phyloP scores from a whole-genome alignment of 495 filamentous ascomycete genomes.

The Aspergillus hancockii region DNA sequence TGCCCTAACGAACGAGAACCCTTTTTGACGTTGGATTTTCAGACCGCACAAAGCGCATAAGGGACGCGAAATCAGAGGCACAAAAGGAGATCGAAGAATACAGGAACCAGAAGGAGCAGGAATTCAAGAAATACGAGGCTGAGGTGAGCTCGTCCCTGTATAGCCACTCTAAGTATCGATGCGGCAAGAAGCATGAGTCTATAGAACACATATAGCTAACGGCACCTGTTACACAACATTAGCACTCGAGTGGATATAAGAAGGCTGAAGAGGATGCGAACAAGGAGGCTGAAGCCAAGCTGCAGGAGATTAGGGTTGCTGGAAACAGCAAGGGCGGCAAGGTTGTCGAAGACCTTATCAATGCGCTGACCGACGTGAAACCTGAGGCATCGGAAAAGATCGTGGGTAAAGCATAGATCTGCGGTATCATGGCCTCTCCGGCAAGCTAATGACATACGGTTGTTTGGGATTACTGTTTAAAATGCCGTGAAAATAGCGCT shows the following conservation, averaged over 20 bases:
- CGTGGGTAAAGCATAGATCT: slow-evolving; percentile 36
- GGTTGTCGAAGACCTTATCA: slow-evolving; percentile 77
- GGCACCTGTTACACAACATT: background rate
- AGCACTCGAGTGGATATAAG: slow-evolving; percentile 89
- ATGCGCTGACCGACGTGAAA: slow-evolving; percentile 76
- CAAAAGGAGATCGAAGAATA: slow-evolving; percentile 99
- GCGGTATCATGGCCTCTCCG: slow-evolving; percentile 14
- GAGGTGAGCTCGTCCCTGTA: slow-evolving; percentile 59
- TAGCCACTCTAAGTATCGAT: background rate
- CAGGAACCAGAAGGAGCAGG: slow-evolving; percentile 82
- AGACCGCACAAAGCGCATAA: slow-evolving; percentile 97
- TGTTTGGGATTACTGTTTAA: slow-evolving; percentile 20
- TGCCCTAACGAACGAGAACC: background rate
- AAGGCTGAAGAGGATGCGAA: slow-evolving; percentile 82
- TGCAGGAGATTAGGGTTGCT: slow-evolving; percentile 77
- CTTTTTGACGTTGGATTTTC: slow-evolving; percentile 35
- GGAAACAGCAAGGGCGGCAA: slow-evolving; percentile 76
- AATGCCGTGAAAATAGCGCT: slow-evolving; percentile 19
- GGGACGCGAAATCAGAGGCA: slow-evolving; percentile 89
- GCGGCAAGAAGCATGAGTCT: background rate
- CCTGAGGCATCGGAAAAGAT: slow-evolving; percentile 65
- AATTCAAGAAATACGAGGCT: slow-evolving; percentile 92
- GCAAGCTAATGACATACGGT: slow-evolving; percentile 11
- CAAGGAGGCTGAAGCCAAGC: slow-evolving; percentile 76
- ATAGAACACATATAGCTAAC: slow-evolving; percentile 12